Percentiles rank a stretch among this genome's conserved stretches.
Evolutionary conservation across 1,284 basidiomycete species (phyloP).

Genomic region (Thelephora terrestris): DNA sequence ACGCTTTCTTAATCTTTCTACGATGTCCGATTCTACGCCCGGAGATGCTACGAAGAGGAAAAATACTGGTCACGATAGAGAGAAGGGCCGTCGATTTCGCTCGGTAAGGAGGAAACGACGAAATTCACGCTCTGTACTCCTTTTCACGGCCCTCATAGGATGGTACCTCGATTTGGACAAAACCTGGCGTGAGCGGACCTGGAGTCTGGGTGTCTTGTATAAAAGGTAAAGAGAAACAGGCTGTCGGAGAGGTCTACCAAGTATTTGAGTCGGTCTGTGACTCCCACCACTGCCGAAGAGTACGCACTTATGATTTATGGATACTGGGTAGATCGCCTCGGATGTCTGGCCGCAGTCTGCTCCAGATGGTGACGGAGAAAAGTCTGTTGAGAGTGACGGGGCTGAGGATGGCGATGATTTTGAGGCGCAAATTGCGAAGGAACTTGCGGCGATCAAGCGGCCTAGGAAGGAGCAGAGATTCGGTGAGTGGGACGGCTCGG

Average conservation of each 20-base stretch:
- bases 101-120: constrained; percentile 12
- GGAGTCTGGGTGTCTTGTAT: constrained; percentile 76
- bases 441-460: constrained; percentile 59
- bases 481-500: constrained; percentile 31
- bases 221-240: constrained; percentile 70
- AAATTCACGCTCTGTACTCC: not conserved
- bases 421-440: constrained; percentile 60
- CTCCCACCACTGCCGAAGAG: too few relatives aligned
- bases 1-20: too few relatives aligned
- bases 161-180: constrained; percentile 55
- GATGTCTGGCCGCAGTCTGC: constrained; percentile 51
- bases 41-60: too few relatives aligned
- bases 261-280: constrained; percentile 62
- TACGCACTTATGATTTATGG: not conserved
- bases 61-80: constrained; percentile 10
- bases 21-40: too few relatives aligned
- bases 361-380: constrained; percentile 4
- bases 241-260: constrained; percentile 66
- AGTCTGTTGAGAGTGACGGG: constrained; percentile 19
- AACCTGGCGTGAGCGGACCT: constrained; percentile 58
- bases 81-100: constrained; percentile 18
- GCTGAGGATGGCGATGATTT: constrained; percentile 36
- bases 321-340: constrained; percentile 41
- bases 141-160: constrained; percentile 29
- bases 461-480: constrained; percentile 54